Evolutionary conservation across 805 yeast species (phyloP), one percentile per base, ranked within the genome.

Genomic region (Hanseniaspora meyeri): DNA sequence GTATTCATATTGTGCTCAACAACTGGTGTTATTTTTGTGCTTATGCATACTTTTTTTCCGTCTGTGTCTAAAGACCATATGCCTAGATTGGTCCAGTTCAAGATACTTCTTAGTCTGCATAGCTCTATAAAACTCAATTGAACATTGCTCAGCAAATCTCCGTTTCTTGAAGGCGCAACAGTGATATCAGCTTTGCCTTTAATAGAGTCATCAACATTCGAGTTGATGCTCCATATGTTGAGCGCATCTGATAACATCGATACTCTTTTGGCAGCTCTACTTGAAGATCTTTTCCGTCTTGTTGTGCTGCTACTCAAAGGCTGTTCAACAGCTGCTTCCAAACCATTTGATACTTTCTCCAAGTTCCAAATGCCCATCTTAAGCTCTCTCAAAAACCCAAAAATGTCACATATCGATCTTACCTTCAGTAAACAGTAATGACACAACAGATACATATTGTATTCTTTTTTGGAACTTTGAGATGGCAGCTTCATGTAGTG

Each of bases 51-150:
- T 11, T 29, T 31, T 2, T 53, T 24, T 24, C 27, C 47, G 20
- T 32, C 31, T 14, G 34, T 67, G 36, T 72, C 76, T 3, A 69
- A 66, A 58, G 83, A 86, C 90, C 91, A 85, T 34, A 82, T 75
- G 6, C 97, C 97, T 24, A 83, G 68, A 60, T 87, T 81, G 9
- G 95, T 75, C 91, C 95, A 91, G 69, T 84, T 87, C 60, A 90
- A 73, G 64, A 84, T 83, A 43, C 79, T 78, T 55, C 95, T 77
- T 20, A 87, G 73, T 62, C 81, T 77, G 40, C 78, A 70, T 38
- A 82, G 67, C 62, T 82, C 86, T 34, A 76, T 70, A 85, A 95
- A 90, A 10, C 80, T 78, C 58, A 77, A 74, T 57, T 70, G 73
- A 34, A 72, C 65, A 52, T 71, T 68, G 1, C 70, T 64, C 6